phyloP scores from a whole-genome alignment of 106 monocot species.

The Allium fistulosum region DNA sequence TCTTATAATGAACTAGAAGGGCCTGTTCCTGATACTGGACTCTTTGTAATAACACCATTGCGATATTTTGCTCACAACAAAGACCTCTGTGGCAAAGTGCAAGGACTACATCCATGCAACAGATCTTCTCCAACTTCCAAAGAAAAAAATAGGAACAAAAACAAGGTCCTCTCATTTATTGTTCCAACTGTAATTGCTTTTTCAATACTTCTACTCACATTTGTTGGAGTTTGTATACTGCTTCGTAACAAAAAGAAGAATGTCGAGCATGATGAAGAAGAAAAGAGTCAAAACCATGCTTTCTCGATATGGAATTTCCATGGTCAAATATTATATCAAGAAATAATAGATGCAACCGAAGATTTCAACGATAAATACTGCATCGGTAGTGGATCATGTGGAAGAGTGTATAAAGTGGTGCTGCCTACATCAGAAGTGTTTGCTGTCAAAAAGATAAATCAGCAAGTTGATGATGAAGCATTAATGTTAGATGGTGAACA shows the following conservation, averaged over 20 bases:
- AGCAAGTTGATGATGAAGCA: background rate
- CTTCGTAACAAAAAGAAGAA: background rate
- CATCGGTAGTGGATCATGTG: slow-evolving; percentile 23
- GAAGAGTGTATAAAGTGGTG: slow-evolving; percentile 23
- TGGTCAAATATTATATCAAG: slow-evolving; percentile 13
- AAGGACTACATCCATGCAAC: slow-evolving; percentile 2
- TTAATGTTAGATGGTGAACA: background rate
- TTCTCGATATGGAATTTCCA: slow-evolving; percentile 7
- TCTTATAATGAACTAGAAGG: slow-evolving; percentile 27
- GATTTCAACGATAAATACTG: slow-evolving; percentile 22
- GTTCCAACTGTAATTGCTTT: background rate
- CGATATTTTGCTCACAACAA: slow-evolving; percentile 11
- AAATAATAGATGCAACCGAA: slow-evolving; percentile 25
- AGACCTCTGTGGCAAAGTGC: slow-evolving; percentile 10
- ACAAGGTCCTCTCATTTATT: background rate
- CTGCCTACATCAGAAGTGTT: slow-evolving; percentile 1
- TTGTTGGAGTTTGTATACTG: background rate
- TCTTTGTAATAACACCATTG: background rate
- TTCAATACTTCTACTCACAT: background rate
- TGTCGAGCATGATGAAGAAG: background rate
- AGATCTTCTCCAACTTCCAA: background rate
- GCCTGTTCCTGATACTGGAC: slow-evolving; percentile 9
- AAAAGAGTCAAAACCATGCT: background rate
- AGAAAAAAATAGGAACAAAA: background rate
- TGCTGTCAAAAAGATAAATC: slow-evolving; percentile 27